Base-by-base conservation (phyloP, 192 early-diverging fungal genomes). In the Entomortierella parvispora region DNA sequence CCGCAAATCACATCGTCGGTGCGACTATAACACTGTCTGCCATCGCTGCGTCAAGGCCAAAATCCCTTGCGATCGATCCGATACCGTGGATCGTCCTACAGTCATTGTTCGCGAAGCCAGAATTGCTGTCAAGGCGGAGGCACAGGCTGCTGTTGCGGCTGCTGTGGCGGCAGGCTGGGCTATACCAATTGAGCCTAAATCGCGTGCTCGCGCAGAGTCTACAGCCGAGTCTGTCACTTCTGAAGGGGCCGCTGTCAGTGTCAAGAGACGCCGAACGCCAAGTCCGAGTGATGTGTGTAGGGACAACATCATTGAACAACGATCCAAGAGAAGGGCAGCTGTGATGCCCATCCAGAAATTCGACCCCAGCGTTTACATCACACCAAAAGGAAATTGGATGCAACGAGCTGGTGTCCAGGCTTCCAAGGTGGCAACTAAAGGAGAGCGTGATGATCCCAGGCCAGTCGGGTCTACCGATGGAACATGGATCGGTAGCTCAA, bases 31-130 rank as follows among this genome's bases (percentile, higher is more conserved):
- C 32, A 61, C 58, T 2, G 61, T 77, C 20, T 77, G 74, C 46
- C 46, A 40, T 18, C 58, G 74, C 2, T 77, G 74, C 56, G 51
- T 59, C 54, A 77, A 77, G 50, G 74, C 74, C 10, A 77, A 77
- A 26, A 77, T 77, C 20, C 74, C 65, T 22, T 77, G 74, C 25
- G 74, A 77, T 28, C 65, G 74, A 12, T 68, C 59, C 15, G 74
- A 65, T 25, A 77, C 74, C 6, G 74, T 77, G 28, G 74, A 77
- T n/a, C 65, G 74, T 43, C 74, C 74, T 18, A 57, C 60, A 2
- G 60, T 77, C 12, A 77, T 77, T 52, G 74, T 77, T 15, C 58
- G 74, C 10, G 74, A 67, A 22, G 74, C 74, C 11, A 66, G 65
- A 18, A 54, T 62, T 22, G 58, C 67, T 7, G 65, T 58, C 34